Base-by-base conservation (phyloP, 495 filamentous ascomycete genomes). In the Penicillium cinerascens region DNA sequence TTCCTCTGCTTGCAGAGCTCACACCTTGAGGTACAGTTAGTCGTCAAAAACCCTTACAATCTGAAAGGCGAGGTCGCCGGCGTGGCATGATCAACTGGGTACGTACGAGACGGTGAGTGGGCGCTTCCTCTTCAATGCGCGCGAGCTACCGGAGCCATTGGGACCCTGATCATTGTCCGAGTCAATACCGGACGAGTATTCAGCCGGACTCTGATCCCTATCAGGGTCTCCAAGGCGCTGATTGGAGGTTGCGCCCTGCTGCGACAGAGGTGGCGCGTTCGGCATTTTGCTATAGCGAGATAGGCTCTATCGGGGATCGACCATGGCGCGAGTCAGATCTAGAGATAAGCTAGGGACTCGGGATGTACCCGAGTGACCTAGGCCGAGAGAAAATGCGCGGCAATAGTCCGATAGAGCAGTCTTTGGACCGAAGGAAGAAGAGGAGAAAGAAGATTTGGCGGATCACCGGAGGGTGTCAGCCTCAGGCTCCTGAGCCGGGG, bases 1-100 rank as follows among this genome's bases (percentile, higher is more conserved):
- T 93, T 93, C 63, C 89, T 78, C 67, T 87, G 84, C 67, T 92
- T 93, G 73, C 88, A 92, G 36, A 87, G 73, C 64, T 92, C 88
- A 59, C 89, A 92, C 52, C 85, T 87, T 37, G 2, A 44, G 42
- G 22, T 15, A 26, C 17, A 39, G 57, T 76, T 61, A 71, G 62
- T 45, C 21, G 10, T 1, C 29, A 3, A 13, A 13, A 3, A 13
- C 29, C 29, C 18, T 37, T 15, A 38, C n/a, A 7, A 26, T 27
- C 49, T 18, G 42, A 29, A 18, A 21, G 36, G 13, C 25, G 27
- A 26, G 26, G 33, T 49, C 42, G 26, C 22, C n/a, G 13, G 21
- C 13, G 21, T 37, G 49, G 33, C 20, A 36, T 4, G 46, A 29
- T 44, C 10, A 44, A 25, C 42, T 8, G 48, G 37, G 44, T 49